Evolutionary conservation across 2,329 filamentous ascomycete genomes (phyloP), one percentile per base, ranked within the genome.

Genomic region (Onygena corvina): DNA sequence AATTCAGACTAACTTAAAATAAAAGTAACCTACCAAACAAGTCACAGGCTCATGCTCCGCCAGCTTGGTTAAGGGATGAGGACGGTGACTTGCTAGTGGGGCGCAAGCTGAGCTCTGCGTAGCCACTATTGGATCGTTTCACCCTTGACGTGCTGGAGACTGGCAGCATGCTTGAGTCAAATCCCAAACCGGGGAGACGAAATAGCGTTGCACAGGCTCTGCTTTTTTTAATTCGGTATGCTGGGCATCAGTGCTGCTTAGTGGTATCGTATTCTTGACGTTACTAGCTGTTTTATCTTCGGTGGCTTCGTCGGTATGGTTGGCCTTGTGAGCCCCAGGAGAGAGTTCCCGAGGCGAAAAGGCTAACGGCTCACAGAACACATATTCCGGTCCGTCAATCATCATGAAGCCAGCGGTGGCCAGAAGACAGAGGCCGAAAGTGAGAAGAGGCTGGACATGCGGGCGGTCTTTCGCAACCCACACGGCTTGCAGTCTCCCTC

Each of bases 11-110:
- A 40, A 40, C 21, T 21, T 40, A 46, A 46, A 46, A 46, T 16
- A 46, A 46, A 46, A 46, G 42, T n/a, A 29, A 31, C 21, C 29
- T 25, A 36, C 31, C 30, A 35, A 20, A 33, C 45, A 33, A 47
- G 45, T 47, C 45, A 47, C 45, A 47, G 25, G 45, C 45, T 35
- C 36, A 20, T 18, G 31, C 45, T 25, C 45, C 45, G 45, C 45
- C 45, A 47, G 45, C 29, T 34, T 47, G 45, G 45, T 47, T 35
- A 47, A 47, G 29, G 45, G 45, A 47, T 35, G 45, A 47, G 12
- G 27, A 35, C 21, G 45, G 45, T 47, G 45, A 30, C 36, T 21
- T 18, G 36, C 36, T 21, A 25, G 36, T 40, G 36, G 36, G 25
- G 42, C 42, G 12, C 42, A 46, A 46, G 42, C 16, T 21, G 20